Base-by-base conservation (phyloP, 2,329 filamentous ascomycete species). In the Stagonosporopsis tanaceti region DNA sequence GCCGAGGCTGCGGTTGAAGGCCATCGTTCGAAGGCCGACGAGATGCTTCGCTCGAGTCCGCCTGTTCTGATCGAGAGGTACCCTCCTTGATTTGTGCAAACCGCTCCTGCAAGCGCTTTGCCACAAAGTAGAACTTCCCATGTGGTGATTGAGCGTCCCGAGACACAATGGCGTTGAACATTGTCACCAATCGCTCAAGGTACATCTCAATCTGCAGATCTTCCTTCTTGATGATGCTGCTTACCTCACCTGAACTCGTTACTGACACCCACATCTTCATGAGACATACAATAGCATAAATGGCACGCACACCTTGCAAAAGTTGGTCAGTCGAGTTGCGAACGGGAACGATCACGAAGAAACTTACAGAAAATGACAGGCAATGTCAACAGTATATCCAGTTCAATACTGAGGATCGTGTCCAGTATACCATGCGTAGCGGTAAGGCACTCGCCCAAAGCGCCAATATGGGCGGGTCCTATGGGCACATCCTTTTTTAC, bases 191-290 rank as follows among this genome's bases (percentile, higher is more conserved):
- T 20, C 75, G 76, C 51, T 80, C 79, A n/a, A 80, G 74, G 57
- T 79, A 80, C 52, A 74, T 64, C 34, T 83, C 80, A 24, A 83
- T 78, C n/a, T 76, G 72, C 9, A 84, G 70, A 40, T 79, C 77
- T 40, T 81, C 77, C 34, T 79, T 76, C 37, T 78, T 77, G 70
- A 84, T 81, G 52, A 83, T 77, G 59, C 76, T 81, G 47, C 79
- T 77, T 1, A 84, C 74, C 63, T 84, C 81, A 20, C 76, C 76
- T 4, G 81, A 80, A n/a, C 76, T 77, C 4, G 78, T 80, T 6
- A 82, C 78, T 1, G 83, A 82, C 45, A 85, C 83, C 72, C 84
- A 85, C 77, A 87, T 81, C 65, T 86, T 87, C 73, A 86, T 85
- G 7, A 87, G 76, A 30, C 85, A 81, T 6, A 87, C 82, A 22